Evolutionary conservation across 352 stramenopile genomes (phyloP), one percentile per base, ranked within the genome.

Genomic region (Pythium oligandrum): DNA sequence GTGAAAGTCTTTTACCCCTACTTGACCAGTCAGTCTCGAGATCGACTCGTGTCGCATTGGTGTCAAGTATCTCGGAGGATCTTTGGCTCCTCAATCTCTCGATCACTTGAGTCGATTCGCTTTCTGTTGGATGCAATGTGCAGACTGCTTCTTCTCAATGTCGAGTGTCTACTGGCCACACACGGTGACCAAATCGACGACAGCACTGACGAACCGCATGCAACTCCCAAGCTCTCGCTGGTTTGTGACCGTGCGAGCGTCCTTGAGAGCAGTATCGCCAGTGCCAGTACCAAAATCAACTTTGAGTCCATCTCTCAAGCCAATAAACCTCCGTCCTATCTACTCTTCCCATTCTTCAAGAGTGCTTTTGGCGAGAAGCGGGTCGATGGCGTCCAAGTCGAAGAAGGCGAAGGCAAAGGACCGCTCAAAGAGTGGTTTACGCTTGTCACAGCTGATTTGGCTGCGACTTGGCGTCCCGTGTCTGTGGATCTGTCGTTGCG

Each of bases 371-470:
- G 81, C 8, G 80, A 89, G 55, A 90, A 88, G 37, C 12, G 76
- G 8, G 76, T 90, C 4, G 63, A 86, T 48, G 70, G 68, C 4
- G 48, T 73, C 10, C 61, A 48, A 10, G 78, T 91, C 4, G 81
- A 91, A 66, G 81, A 91, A 73, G 78, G 81, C 36, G 80, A 90
- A 71, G 80, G 80, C 7, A 83, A 76, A 51, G 80, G 78, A 1
- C 80, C 80, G 6, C 43, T 91, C 9, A 91, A 88, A 45, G 81
- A 91, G 59, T 91, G 81, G 81, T 80, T 87, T 52, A 50, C 54
- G 6, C 51, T 91, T 0, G 44, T 91, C 1, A 64, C 66, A 9
- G 44, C 11, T 2, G 62, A 75, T 4, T 48, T 88, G 40, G 43
- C 54, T 3, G 69, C 73, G 26, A 84, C 77, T 49, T 88, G 76